A percentile compares a stretch with the other conserved stretches of the same genome.
phyloP scores from a whole-genome alignment of 768 basidiomycete genomes.

The Kwoniella heveanensis region DNA sequence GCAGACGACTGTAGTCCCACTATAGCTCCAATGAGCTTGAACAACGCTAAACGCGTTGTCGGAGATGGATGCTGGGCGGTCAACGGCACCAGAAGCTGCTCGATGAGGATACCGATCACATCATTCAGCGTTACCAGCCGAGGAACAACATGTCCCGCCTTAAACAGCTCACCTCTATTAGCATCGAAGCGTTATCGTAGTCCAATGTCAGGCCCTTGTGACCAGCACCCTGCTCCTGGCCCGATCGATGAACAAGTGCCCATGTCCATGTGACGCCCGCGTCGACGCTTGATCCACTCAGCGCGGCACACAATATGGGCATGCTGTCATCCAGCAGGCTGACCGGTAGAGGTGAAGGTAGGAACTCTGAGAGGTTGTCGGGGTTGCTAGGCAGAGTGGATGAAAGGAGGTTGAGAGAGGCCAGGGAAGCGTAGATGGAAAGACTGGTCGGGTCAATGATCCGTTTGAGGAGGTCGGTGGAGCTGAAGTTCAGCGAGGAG shows the following conservation, averaged over 20 bases:
- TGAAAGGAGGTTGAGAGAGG: constrained; percentile 23
- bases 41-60: constrained; percentile 24
- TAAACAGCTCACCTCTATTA: constrained; percentile 37
- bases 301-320: constrained; percentile 22
- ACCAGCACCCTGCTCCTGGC: neutral
- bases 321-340: constrained; percentile 18
- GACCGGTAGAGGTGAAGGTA: constrained; percentile 1
- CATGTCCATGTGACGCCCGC: constrained; percentile 24
- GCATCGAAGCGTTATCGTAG: constrained; percentile 25
- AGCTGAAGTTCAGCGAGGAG: constrained; percentile 3
- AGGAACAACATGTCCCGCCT: neutral
- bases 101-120: too few species aligned
- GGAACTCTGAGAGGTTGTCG: neutral
- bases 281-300: constrained; percentile 27
- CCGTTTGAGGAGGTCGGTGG: neutral
- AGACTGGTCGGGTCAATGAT: constrained; percentile 17
- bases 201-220: neutral
- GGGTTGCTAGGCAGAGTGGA: neutral
- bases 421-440: constrained; percentile 17
- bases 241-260: constrained; percentile 16
- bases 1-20: constrained; percentile 5
- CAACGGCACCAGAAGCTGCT: constrained; percentile 37
- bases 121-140: too few species aligned
- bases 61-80: constrained; percentile 27
- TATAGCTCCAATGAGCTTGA: constrained; percentile 36